These are phyloP conservation scores for Pisolithus thermaeus DNA, from an alignment of 1,284 basidiomycete genomes.

Conservation along the genomic window DNA sequence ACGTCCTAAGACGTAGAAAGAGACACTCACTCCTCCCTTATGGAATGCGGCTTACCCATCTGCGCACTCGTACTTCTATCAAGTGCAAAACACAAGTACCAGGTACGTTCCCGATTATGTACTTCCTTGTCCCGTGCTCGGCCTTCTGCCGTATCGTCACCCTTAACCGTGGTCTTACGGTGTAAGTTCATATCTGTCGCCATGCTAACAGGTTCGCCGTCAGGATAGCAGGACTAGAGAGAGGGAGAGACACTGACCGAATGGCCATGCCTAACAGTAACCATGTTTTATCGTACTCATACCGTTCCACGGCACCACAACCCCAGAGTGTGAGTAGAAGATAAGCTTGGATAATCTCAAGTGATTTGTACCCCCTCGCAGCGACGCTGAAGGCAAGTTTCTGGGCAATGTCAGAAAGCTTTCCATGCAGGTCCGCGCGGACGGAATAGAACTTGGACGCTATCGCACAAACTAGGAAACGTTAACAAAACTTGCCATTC, in stretches of 20 bases:
- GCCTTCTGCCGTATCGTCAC: constrained; percentile 71
- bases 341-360: constrained; percentile 93
- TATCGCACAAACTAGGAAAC: constrained; percentile 77
- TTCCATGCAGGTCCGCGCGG: constrained; percentile 79
- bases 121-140: constrained; percentile 74
- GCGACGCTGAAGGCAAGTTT: constrained; percentile 90
- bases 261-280: constrained; percentile 82
- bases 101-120: constrained; percentile 90
- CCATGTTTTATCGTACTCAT: constrained; percentile 98
- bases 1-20: constrained; percentile 5
- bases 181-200: constrained; percentile 95
- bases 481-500: constrained; percentile 6
- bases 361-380: constrained; percentile 85
- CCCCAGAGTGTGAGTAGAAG: constrained; percentile 80
- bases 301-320: constrained; percentile 87
- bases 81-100: constrained; percentile 87
- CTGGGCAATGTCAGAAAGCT: constrained; percentile 79
- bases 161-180: constrained; percentile 71
- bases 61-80: constrained; percentile 90
- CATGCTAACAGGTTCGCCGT: constrained; percentile 53
- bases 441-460: constrained; percentile 86
- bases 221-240: not conserved
- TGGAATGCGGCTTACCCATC: constrained; percentile 86
- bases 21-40: constrained; percentile 75
- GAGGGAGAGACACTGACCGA: constrained; percentile 38